phyloP scores from a whole-genome alignment of 1,284 basidiomycete species.

The Coniophora puteana region DNA sequence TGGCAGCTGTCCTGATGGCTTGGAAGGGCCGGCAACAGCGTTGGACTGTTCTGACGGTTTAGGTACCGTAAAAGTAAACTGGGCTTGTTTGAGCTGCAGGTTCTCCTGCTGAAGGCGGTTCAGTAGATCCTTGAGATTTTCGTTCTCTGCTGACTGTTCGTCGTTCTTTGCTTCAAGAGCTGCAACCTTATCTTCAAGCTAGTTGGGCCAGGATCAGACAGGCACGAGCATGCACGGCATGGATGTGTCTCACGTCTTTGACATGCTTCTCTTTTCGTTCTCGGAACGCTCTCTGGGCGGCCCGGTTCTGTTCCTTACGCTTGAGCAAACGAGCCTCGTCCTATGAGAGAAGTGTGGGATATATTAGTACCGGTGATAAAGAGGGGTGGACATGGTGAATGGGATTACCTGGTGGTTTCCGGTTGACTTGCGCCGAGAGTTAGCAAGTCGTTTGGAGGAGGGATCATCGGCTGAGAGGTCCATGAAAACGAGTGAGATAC shows the following conservation, averaged over 20 bases:
- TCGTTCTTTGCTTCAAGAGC: slow-evolving; percentile 76
- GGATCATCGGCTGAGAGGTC: slow-evolving; percentile 19
- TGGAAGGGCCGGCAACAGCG: slow-evolving; percentile 13
- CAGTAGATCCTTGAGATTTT: slow-evolving; percentile 75
- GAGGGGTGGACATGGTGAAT: background rate
- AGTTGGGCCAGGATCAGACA: slow-evolving; percentile 10
- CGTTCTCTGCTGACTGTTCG: slow-evolving; percentile 63
- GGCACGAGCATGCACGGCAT: slow-evolving; percentile 9
- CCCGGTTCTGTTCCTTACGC: slow-evolving; percentile 85
- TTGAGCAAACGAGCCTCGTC: slow-evolving; percentile 74
- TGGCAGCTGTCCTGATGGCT: slow-evolving; percentile 19
- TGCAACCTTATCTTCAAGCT: slow-evolving; percentile 83
- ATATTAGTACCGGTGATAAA: background rate
- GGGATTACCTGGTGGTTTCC: slow-evolving; percentile 38
- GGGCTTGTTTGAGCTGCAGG: slow-evolving; percentile 62
- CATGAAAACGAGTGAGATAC: slow-evolving; percentile 1
- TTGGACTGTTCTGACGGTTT: slow-evolving; percentile 29
- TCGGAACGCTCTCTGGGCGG: slow-evolving; percentile 81
- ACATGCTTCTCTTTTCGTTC: slow-evolving; percentile 89
- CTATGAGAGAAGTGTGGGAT: slow-evolving; percentile 25
- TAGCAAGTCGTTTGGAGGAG: slow-evolving; percentile 24
- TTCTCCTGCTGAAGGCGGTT: slow-evolving; percentile 78
- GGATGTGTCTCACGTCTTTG: slow-evolving; percentile 63
- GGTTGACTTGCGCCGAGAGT: slow-evolving; percentile 38
- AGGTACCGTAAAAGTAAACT: slow-evolving; percentile 74